These are phyloP conservation scores for Eucalyptus marginata DNA, from an alignment of 345 rosid species.

Conservation along the genomic window DNA sequence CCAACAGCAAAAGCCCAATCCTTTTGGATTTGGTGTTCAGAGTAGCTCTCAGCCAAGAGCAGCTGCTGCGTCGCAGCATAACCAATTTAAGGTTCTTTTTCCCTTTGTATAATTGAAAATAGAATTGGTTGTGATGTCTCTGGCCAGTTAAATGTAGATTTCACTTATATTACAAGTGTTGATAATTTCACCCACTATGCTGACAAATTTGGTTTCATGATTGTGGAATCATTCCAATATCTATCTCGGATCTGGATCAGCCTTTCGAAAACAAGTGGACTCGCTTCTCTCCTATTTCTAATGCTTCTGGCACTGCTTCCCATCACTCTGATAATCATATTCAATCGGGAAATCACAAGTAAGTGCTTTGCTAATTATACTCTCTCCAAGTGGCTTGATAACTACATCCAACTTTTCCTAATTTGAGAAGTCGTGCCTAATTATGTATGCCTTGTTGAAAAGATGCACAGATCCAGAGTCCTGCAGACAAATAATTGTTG, in stretches of 20 bases:
- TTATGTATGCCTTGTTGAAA: neutral
- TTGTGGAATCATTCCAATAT: neutral
- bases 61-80: constrained; percentile 13
- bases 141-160: neutral
- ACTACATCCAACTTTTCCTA: neutral
- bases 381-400: neutral
- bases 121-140: neutral
- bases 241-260: constrained; percentile 5
- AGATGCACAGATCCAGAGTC: constrained; percentile 84
- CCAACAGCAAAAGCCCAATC: constrained; percentile 42
- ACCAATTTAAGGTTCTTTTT: constrained; percentile 53
- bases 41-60: constrained; percentile 18
- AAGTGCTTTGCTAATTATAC: neutral
- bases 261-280: constrained; percentile 75
- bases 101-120: neutral
- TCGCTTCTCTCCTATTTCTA: constrained; percentile 10
- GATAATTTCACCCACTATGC: neutral
- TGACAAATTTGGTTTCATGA: neutral
- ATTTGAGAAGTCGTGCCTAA: neutral
- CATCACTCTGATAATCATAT: constrained; percentile 37
- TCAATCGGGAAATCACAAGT: constrained; percentile 56
- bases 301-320: constrained; percentile 20
- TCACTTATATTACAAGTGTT: neutral
- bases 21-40: constrained; percentile 77
- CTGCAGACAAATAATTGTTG: constrained; percentile 49